Conservation (phyloP, 2,329 filamentous ascomycete genomes). For the Aspergillus eucalypticola region DNA sequence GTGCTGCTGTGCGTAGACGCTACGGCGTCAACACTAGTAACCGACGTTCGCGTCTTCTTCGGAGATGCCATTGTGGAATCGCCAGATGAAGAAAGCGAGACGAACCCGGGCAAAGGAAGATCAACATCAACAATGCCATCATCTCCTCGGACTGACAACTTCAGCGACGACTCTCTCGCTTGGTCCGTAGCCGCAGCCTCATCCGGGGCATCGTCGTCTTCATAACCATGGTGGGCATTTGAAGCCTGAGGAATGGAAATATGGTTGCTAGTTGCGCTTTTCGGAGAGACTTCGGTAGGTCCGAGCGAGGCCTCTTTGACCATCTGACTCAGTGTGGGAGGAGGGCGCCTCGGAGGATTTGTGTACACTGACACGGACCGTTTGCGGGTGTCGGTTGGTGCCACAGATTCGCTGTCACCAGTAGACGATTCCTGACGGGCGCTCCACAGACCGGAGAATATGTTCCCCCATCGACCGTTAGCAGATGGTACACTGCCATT, state of each 20-base stretch:
- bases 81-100: slow-evolving; percentile 48
- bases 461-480: slow-evolving; percentile 55
- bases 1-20: slow-evolving; percentile 46
- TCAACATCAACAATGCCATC: slow-evolving; percentile 64
- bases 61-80: slow-evolving; percentile 47
- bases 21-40: slow-evolving; percentile 54
- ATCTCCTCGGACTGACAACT: slow-evolving; percentile 57
- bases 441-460: slow-evolving; percentile 59
- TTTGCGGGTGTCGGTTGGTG: slow-evolving; percentile 27
- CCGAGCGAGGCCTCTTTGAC: slow-evolving; percentile 32
- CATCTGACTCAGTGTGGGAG: slow-evolving; percentile 37
- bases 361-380: slow-evolving; percentile 32
- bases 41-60: slow-evolving; percentile 48
- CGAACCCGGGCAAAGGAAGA: slow-evolving; percentile 56
- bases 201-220: slow-evolving; percentile 28
- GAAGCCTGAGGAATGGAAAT: slow-evolving; percentile 37
- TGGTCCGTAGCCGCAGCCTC: slow-evolving; percentile 31
- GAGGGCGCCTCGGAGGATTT: slow-evolving; percentile 26
- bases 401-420: slow-evolving; percentile 33
- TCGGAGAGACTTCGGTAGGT: slow-evolving; percentile 20
- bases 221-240: slow-evolving; percentile 20
- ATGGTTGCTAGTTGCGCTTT: slow-evolving; percentile 32
- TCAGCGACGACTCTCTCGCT: slow-evolving; percentile 49
- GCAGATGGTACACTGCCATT: slow-evolving; percentile 50
- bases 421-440: slow-evolving; percentile 51